Evolutionary conservation across 2,329 filamentous ascomycete species (phyloP).

Genomic region (Rutstroemia sp.): DNA sequence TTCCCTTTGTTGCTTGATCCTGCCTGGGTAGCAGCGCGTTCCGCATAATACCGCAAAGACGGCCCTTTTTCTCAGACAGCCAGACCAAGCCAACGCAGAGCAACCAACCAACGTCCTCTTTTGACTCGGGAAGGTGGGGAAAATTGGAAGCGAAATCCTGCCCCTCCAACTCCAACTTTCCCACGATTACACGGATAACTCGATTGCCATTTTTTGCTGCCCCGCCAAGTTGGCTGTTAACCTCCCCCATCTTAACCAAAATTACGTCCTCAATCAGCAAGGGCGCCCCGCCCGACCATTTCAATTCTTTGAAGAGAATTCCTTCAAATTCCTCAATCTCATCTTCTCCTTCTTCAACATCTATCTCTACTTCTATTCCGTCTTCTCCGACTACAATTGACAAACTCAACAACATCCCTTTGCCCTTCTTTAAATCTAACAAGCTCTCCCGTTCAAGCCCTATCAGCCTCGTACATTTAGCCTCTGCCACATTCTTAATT

Average conservation of each 20-base stretch:
- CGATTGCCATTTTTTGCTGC: background rate
- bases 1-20: too few species aligned
- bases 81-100: background rate
- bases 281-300: conserved; percentile 7
- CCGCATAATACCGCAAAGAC: background rate
- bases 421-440: conserved; percentile 13
- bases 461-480: conserved; percentile 27
- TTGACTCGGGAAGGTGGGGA: background rate
- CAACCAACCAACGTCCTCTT: background rate
- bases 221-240: conserved; percentile 9
- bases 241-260: conserved; percentile 8
- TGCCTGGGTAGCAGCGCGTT: too few species aligned
- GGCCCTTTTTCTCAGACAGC: background rate
- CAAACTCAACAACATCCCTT: background rate
- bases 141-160: background rate
- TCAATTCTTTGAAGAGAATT: background rate
- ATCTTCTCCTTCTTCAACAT: conserved; percentile 5
- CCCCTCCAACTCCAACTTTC: conserved; percentile 2
- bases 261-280: conserved; percentile 12
- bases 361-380: conserved; percentile 3
- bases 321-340: background rate
- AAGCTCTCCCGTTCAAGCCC: conserved; percentile 22
- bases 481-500: conserved; percentile 27
- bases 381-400: conserved; percentile 1
- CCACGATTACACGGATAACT: background rate